Conservation (phyloP, 2,329 filamentous ascomycete species). For the Sporothrix luriei region DNA sequence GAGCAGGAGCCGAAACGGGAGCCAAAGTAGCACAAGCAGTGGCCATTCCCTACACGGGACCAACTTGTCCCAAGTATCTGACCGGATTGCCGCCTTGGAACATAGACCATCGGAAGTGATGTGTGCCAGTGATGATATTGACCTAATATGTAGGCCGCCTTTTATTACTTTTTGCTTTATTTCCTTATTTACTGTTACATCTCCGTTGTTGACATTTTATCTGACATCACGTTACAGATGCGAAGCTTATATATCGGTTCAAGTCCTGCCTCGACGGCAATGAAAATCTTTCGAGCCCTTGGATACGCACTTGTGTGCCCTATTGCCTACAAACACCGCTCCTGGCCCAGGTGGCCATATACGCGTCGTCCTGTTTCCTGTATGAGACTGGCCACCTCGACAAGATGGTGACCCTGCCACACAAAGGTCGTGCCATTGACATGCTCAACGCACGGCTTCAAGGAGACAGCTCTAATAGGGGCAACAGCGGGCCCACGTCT, state of each 20-base stretch:
- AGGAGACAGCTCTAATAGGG: conserved; percentile 32
- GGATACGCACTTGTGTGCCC: conserved; percentile 53
- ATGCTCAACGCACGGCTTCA: conserved; percentile 54
- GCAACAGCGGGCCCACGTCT: conserved; percentile 24
- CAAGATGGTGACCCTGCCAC: conserved; percentile 47
- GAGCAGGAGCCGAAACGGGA: not conserved
- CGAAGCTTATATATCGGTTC: conserved; percentile 55
- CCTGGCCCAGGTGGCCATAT: conserved; percentile 53
- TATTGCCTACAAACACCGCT: conserved; percentile 55
- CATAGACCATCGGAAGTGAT: conserved; percentile 49
- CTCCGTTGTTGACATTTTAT: not conserved
- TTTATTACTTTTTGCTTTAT: not conserved
- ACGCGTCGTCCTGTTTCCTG: conserved; percentile 56
- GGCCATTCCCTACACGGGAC: not conserved
- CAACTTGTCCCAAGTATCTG: conserved; percentile 35
- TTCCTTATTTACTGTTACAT: not conserved
- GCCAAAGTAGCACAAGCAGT: conserved; percentile 19
- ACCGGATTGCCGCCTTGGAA: conserved; percentile 43
- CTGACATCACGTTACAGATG: conserved; percentile 42
- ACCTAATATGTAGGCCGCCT: conserved; percentile 49
- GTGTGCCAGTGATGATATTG: conserved; percentile 52
- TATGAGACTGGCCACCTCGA: conserved; percentile 53
- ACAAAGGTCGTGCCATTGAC: conserved; percentile 49
- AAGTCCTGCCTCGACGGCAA: conserved; percentile 55
- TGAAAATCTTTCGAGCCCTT: conserved; percentile 48